Evolutionary conservation across 2,329 filamentous ascomycete genomes (phyloP).

Genomic region (Cercospora sp.): DNA sequence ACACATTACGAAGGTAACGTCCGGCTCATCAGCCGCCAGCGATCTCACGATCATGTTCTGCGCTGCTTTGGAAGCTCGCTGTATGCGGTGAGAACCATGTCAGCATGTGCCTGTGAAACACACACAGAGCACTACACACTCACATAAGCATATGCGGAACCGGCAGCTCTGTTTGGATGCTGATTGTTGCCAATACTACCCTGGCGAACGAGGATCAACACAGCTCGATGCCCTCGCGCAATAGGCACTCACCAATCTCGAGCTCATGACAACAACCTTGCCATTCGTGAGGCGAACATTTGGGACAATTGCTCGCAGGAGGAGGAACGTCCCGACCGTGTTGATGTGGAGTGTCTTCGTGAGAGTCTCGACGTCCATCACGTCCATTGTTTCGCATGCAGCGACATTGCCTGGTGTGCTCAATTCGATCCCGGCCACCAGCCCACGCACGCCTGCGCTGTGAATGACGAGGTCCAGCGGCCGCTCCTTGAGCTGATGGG

Average conservation of each 20-base stretch:
- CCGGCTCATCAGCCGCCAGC: slow-evolving; percentile 47
- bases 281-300: slow-evolving; percentile 33
- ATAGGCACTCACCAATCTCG: slow-evolving; percentile 42
- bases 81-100: not conserved
- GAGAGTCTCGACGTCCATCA: slow-evolving; percentile 46
- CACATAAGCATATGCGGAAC: slow-evolving; percentile 49
- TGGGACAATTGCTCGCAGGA: slow-evolving; percentile 43
- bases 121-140: not conserved
- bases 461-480: slow-evolving; percentile 47
- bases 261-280: slow-evolving; percentile 48
- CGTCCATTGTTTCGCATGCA: slow-evolving; percentile 44
- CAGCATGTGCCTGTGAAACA: not conserved
- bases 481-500: slow-evolving; percentile 18
- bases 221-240: not conserved
- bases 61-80: slow-evolving; percentile 49
- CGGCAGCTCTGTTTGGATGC: slow-evolving; percentile 32
- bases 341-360: slow-evolving; percentile 46
- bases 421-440: slow-evolving; percentile 40
- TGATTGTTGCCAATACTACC: slow-evolving; percentile 45
- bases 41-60: slow-evolving; percentile 50
- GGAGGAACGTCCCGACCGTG: slow-evolving; percentile 46
- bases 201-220: not conserved
- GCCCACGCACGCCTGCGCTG: slow-evolving; percentile 48
- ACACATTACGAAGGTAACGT: slow-evolving; percentile 45
- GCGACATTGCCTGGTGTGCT: slow-evolving; percentile 40